These are phyloP conservation scores for Mycena galopus DNA, from an alignment of 768 basidiomycete genomes.

Conservation along the genomic window DNA sequence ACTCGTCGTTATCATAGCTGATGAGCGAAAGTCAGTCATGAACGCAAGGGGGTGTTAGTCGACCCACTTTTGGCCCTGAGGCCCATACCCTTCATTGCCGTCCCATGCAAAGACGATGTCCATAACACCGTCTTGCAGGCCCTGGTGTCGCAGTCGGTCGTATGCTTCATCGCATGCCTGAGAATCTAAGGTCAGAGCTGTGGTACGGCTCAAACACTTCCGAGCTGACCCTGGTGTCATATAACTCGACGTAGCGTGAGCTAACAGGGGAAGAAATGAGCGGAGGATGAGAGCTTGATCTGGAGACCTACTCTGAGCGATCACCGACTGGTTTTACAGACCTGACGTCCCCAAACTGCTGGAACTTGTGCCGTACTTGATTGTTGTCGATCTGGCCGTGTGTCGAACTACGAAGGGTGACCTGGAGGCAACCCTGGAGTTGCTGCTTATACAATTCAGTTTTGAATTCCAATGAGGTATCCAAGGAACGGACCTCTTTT, in stretches of 20 bases:
- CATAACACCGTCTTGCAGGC: conserved; percentile 88
- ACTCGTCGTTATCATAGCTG: conserved; percentile 43
- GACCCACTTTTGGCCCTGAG: conserved; percentile 57
- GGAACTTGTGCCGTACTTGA: conserved; percentile 88
- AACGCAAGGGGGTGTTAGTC: conserved; percentile 24
- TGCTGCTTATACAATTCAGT: conserved; percentile 56
- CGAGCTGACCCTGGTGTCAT: conserved; percentile 81
- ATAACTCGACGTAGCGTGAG: conserved; percentile 94
- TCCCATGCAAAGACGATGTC: conserved; percentile 93
- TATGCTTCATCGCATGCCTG: conserved; percentile 85
- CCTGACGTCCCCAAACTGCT: conserved; percentile 93
- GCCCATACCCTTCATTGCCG: conserved; percentile 64
- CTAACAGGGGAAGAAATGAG: conserved; percentile 53
- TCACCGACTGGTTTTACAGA: conserved; percentile 74
- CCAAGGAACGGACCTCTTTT: conserved; percentile 66
- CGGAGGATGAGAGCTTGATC: background rate
- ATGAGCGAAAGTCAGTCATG: background rate
- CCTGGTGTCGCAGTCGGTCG: conserved; percentile 84
- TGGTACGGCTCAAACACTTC: background rate
- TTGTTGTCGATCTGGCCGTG: conserved; percentile 84
- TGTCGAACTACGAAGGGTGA: conserved; percentile 80
- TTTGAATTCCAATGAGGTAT: background rate
- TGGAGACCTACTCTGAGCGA: conserved; percentile 66
- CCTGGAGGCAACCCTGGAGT: conserved; percentile 87
- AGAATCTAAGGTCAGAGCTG: background rate